These are phyloP conservation scores for Aureococcus anophagefferens DNA, from an alignment of 108 stramenopile genomes.

Conservation along the genomic window DNA sequence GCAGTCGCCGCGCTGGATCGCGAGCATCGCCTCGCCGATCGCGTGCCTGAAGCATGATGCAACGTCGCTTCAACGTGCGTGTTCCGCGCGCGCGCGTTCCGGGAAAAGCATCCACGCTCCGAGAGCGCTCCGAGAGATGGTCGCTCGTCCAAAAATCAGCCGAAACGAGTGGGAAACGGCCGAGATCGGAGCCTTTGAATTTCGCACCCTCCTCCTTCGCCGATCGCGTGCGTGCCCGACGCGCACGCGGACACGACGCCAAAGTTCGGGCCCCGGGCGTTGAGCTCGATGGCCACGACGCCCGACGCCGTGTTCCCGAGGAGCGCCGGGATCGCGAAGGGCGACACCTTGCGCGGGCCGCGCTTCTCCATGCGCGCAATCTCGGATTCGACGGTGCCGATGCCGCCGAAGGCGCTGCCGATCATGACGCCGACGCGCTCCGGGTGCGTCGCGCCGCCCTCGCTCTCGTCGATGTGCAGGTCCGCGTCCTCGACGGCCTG, in stretches of 20 bases:
- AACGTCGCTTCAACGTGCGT: too few relatives aligned
- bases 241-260: constrained; percentile 87
- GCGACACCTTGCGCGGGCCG: constrained; percentile 75
- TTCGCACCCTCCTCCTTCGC: too few relatives aligned
- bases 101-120: too few relatives aligned
- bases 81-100: too few relatives aligned
- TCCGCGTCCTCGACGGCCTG: constrained; percentile 74
- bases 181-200: too few relatives aligned
- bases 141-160: too few relatives aligned
- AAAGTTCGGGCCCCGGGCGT: constrained; percentile 85
- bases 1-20: constrained; percentile 71
- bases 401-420: constrained; percentile 87
- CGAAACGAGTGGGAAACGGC: too few relatives aligned
- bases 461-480: constrained; percentile 28
- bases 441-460: constrained; percentile 62
- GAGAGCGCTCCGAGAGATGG: too few relatives aligned
- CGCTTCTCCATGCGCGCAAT: constrained; percentile 71
- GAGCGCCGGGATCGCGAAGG: constrained; percentile 86
- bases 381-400: constrained; percentile 84
- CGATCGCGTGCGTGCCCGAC: constrained; percentile 76
- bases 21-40: constrained; percentile 39
- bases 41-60: background rate
- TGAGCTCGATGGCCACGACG: constrained; percentile 80
- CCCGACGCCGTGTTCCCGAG: constrained; percentile 85
- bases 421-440: constrained; percentile 80